Percentiles rank a stretch among this genome's conserved stretches.
Evolutionary conservation across 1,139 yeast species (phyloP).

Genomic region (Saccharomycopsis phalli): DNA sequence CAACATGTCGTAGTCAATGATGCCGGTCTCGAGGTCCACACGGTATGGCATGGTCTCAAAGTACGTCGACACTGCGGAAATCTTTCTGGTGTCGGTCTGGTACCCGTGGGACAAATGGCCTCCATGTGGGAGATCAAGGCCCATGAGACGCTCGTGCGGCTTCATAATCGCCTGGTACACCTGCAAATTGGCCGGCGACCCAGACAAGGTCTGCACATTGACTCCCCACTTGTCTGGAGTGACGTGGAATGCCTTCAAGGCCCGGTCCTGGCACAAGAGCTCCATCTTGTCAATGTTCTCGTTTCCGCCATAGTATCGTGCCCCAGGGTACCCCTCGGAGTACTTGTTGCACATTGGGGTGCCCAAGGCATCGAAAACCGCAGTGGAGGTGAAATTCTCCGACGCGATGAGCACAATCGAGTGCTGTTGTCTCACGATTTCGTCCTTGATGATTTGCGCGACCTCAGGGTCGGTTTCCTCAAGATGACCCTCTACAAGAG

Average conservation of each 20-base stretch:
- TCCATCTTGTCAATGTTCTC: conserved; percentile 94
- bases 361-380: conserved; percentile 95
- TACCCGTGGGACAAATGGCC: conserved; percentile 98
- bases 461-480: conserved; percentile 79
- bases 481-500: conserved; percentile 59
- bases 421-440: conserved; percentile 88
- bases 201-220: conserved; percentile 91
- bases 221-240: conserved; percentile 93
- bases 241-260: conserved; percentile 75
- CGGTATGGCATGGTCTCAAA: conserved; percentile 99
- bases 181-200: conserved; percentile 96
- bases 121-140: conserved; percentile 94
- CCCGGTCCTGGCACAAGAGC: conserved; percentile 84
- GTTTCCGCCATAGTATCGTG: conserved; percentile 84
- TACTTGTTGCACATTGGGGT: conserved; percentile 93
- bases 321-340: conserved; percentile 85
- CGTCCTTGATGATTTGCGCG: conserved; percentile 73
- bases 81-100: conserved; percentile 92
- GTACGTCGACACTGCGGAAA: conserved; percentile 91
- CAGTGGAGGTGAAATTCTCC: conserved; percentile 93
- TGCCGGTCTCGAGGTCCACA: conserved; percentile 81
- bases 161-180: conserved; percentile 92
- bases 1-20: conserved; percentile 90
- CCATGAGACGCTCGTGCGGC: conserved; percentile 95
- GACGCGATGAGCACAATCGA: conserved; percentile 92